Evolutionary conservation across 306 rosid genomes (phyloP).

Genomic region (Malus domestica): ASM211411v1 NC_041803.1:14716001-14716500

Average conservation of each 20-base stretch:
- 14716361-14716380: constrained; percentile 46
- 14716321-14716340: not conserved
- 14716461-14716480: constrained; percentile 59
- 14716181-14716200: not conserved
- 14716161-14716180: not conserved
- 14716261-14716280: constrained; percentile 38
- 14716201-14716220: not conserved
- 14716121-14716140: constrained; percentile 27
- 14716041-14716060: not conserved
- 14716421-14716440: constrained; percentile 40
- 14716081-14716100: no score
- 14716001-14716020: no score
- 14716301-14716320: not conserved
- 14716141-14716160: constrained; percentile 32
- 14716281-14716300: not conserved
- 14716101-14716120: no score
- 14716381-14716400: constrained; percentile 54
- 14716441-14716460: constrained; percentile 53
- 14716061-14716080: not conserved
- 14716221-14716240: not conserved
- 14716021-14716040: no score
- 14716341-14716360: not conserved
- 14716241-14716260: not conserved
- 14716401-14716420: constrained; percentile 44
- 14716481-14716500: constrained; percentile 38